Evolutionary conservation across 1,139 yeast species (phyloP), one percentile per base, ranked within the genome.

Genomic region (Pichia sp.): DNA sequence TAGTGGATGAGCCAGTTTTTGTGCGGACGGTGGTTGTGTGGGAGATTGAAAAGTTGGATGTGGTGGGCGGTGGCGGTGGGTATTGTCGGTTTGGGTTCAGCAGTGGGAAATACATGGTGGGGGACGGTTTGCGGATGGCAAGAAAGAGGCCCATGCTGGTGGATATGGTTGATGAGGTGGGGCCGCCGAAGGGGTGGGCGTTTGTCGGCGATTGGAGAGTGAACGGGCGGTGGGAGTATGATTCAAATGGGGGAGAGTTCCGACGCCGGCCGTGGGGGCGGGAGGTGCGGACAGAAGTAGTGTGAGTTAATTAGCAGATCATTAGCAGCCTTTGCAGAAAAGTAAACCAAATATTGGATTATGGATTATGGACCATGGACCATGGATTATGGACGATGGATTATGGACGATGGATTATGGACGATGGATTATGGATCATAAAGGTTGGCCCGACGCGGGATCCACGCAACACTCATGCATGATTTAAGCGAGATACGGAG

Each of bases 101-200:
- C 0, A 65, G 69, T 4, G 67, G 68, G 2, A 66, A 83, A 0
- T 90, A 84, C 66, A 84, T 80, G 52, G 65, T 69, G 11, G 67
- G 69, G 31, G 82, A 84, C 54, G 67, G 73, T 3, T 67, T 64
- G 19, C 72, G 96, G 54, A 63, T 73, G 28, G 74, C 85, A 6
- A 83, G 84, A 45, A 78, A 76, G 53, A 72, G 77, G 7, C 96
- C 97, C 0, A 73, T 76, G 0, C 96, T 96, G 0, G 82, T 82
- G 0, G 69, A 74, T 31, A 71, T 71, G 36, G 63, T 90, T 36
- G 71, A 74, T 1, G 80, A 81, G 38, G 79, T 90, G 0, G 63
- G 67, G 36, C 84, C 96, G 3, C 41, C 41, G 1, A 11, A 36
- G 25, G 41, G 41, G 5, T 36, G 41, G 41, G 25, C 16, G 14